Base-by-base conservation (phyloP, 257 asterid species). In the Scutellaria minor region DNA sequence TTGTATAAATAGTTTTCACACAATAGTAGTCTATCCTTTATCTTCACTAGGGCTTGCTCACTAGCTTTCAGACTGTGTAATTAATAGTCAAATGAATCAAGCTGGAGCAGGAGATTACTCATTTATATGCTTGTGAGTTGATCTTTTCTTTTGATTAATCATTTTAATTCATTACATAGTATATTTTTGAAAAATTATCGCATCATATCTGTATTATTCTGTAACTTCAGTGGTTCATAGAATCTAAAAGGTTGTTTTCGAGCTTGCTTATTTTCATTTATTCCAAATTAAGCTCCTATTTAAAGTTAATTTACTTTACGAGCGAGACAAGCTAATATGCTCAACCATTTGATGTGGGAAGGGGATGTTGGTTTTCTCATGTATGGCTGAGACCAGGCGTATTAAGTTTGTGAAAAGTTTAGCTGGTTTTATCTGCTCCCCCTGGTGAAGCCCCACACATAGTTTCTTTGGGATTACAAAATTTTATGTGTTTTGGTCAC, bases 71-170 rank as follows among this genome's bases (percentile, higher is more conserved):
- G 27, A 24, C 27, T 24, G 27, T n/a, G n/a, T 24, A 24, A 1
- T 24, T 24, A 24, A 24, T 24, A 24, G 27, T 24, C 27, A 14
- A 47, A 47, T 60, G 47, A 58, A 1, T 35, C n/a, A 50, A 59
- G 58, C 61, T 24, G 37, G 74, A 24, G n/a, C n/a, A 5, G 42
- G 40, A 42, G 20, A 58, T 39, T 50, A 50, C 57, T 70, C 46
- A 27, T 59, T 58, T 8, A 59, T 59, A 58, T 60, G 20, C 37
- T 47, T 57, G 39, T 14, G 61, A 59, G 51, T 46, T 60, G 61
- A 53, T 61, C 37, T 37, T 18, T 27, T n/a, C 71, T 71, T 37
- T 35, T 31, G 37, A 31, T 60, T 50, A 14, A 41, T 18, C 18
- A 3, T 18, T 61, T 39, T 35, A 22, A 37, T 71, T 39, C 71